Evolutionary conservation across 2,329 filamentous ascomycete species (phyloP).

Genomic region (Didymella glomerata): DNA sequence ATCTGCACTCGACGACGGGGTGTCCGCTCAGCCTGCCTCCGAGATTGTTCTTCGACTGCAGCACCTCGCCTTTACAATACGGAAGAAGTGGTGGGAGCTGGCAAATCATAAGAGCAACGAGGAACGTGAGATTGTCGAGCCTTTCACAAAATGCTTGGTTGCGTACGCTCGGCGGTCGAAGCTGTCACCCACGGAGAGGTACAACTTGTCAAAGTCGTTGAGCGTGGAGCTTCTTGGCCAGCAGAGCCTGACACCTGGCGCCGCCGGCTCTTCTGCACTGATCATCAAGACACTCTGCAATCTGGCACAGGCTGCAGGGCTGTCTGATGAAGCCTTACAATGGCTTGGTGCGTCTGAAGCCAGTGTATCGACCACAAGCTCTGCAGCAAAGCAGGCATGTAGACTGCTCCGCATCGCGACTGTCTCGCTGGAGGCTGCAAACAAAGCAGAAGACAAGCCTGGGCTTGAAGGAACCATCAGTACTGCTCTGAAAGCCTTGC

Average conservation of each 20-base stretch:
- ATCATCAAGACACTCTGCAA: conserved; percentile 35
- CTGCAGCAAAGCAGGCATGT: conserved; percentile 38
- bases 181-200: conserved; percentile 48
- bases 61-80: conserved; percentile 66
- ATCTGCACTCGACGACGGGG: conserved; percentile 70
- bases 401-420: conserved; percentile 41
- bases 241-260: conserved; percentile 4
- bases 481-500: conserved; percentile 38
- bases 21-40: conserved; percentile 65
- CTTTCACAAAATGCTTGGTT: conserved; percentile 69
- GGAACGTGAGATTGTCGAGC: conserved; percentile 71
- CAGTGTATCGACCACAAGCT: conserved; percentile 22
- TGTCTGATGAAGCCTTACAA: conserved; percentile 45
- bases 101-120: conserved; percentile 67
- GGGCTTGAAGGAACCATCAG: conserved; percentile 31
- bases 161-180: conserved; percentile 66
- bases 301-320: conserved; percentile 47
- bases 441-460: conserved; percentile 29
- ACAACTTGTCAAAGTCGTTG: conserved; percentile 49
- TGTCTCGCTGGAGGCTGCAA: conserved; percentile 40
- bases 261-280: conserved; percentile 5
- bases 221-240: conserved; percentile 25
- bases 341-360: conserved; percentile 38
- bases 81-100: conserved; percentile 72
- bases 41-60: conserved; percentile 69